Conservation (phyloP, 1,139 yeast genomes). For the Zygosaccharomyces pseudobailii region DNA sequence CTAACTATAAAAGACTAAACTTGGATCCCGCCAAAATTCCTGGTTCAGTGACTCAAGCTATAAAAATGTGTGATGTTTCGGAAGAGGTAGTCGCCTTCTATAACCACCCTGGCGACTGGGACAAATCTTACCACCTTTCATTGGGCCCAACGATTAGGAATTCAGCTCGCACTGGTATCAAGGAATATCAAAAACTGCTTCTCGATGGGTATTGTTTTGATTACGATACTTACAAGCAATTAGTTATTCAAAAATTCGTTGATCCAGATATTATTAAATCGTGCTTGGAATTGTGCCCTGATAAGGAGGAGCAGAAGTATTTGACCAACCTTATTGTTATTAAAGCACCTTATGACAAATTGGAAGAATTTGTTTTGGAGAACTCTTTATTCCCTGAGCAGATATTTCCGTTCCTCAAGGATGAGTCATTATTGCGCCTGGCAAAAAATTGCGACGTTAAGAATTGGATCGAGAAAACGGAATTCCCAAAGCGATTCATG, state of each 20-base stretch:
- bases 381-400: constrained; percentile 16
- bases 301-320: constrained; percentile 18
- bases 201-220: constrained; percentile 31
- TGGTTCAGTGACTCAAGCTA: constrained; percentile 29
- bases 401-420: constrained; percentile 25
- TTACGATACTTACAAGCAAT: constrained; percentile 30
- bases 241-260: constrained; percentile 19
- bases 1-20: constrained; percentile 25
- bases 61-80: constrained; percentile 24
- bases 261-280: constrained; percentile 20
- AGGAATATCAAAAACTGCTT: constrained; percentile 24
- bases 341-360: constrained; percentile 12
- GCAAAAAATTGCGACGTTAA: constrained; percentile 13
- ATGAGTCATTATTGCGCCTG: constrained; percentile 18
- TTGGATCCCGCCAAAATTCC: constrained; percentile 24
- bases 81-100: constrained; percentile 24
- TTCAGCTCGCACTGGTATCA: constrained; percentile 24
- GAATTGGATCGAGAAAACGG: constrained; percentile 18
- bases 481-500: constrained; percentile 28
- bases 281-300: constrained; percentile 20
- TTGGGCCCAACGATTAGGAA: constrained; percentile 27
- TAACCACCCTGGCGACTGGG: constrained; percentile 34
- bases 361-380: constrained; percentile 15
- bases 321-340: constrained; percentile 22
- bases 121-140: constrained; percentile 30